phyloP scores from a whole-genome alignment of 192 early-diverging fungal species.

The Coemansia sp. region DNA sequence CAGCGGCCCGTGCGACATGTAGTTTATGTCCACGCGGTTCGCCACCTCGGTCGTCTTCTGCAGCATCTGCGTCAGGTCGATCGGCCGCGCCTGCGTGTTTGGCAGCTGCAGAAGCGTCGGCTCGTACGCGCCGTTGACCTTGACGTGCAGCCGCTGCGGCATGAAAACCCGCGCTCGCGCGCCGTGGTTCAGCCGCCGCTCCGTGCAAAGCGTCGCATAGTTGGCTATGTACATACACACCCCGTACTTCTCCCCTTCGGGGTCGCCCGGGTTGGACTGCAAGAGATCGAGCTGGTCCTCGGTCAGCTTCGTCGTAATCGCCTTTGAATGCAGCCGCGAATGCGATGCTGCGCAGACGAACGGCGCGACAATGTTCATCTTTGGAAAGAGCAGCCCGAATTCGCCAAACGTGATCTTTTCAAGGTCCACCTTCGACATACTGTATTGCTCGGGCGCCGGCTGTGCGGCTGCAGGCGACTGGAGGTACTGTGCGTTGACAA shows the following conservation, averaged over 20 bases:
- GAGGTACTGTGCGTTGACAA: conserved; percentile 3
- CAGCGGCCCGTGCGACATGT: conserved; percentile 8
- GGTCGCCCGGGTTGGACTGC: neutral
- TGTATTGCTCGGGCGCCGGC: neutral
- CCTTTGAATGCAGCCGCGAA: neutral
- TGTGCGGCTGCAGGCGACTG: conserved; percentile 3
- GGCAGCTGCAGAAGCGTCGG: neutral
- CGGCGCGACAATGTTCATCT: neutral
- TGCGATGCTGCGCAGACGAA: conserved; percentile 2
- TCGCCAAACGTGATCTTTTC: conserved; percentile 14
- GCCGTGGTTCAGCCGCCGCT: neutral
- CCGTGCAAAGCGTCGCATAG: neutral
- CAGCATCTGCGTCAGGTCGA: conserved; percentile 18
- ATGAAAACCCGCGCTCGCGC: neutral
- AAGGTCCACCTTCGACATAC: neutral
- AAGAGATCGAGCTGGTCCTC: conserved; percentile 12
- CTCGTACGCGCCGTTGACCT: neutral
- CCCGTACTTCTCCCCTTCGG: conserved; percentile 1
- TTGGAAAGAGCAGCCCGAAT: conserved; percentile 5
- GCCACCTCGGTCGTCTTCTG: conserved; percentile 4
- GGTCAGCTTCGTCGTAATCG: conserved; percentile 3
- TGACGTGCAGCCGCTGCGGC: neutral
- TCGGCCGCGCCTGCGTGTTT: neutral
- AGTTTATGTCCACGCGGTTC: conserved; percentile 27
- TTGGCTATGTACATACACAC: conserved; percentile 17